Percentiles rank a stretch among this genome's conserved stretches.
These are phyloP conservation scores for Pyrenochaeta sp. DNA, from an alignment of 2,329 filamentous ascomycete genomes.

Conservation along the genomic window DNA sequence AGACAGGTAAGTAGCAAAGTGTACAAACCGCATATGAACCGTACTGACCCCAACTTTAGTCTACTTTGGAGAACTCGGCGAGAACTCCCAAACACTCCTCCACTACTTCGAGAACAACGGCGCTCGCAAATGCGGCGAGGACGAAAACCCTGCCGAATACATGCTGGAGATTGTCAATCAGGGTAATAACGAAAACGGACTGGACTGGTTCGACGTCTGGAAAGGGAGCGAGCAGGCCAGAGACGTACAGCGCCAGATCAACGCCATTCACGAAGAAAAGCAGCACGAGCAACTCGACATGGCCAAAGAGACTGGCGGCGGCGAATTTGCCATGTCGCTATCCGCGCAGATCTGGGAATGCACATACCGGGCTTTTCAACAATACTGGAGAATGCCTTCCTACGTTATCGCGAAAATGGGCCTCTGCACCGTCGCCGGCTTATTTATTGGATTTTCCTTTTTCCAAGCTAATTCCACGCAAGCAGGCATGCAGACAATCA, in stretches of 20 bases:
- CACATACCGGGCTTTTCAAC: constrained; percentile 54
- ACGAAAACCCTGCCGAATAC: constrained; percentile 79
- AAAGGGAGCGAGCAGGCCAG: constrained; percentile 30
- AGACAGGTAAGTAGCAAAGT: constrained; percentile 31
- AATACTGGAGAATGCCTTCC: constrained; percentile 56
- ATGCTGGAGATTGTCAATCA: constrained; percentile 66
- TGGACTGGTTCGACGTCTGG: constrained; percentile 56
- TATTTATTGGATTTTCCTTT: constrained; percentile 55
- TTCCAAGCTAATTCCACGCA: constrained; percentile 47
- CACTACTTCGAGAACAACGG: constrained; percentile 70
- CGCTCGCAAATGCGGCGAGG: constrained; percentile 64
- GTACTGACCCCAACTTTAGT: constrained; percentile 21
- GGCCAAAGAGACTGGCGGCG: constrained; percentile 44
- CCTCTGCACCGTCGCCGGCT: constrained; percentile 34
- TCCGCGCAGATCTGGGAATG: constrained; percentile 44
- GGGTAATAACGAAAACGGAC: constrained; percentile 37
- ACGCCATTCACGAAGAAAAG: constrained; percentile 51
- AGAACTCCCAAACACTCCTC: constrained; percentile 52
- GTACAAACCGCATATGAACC: too few species aligned
- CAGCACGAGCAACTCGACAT: constrained; percentile 34
- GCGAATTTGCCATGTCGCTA: constrained; percentile 57
- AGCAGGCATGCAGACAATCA: constrained; percentile 56
- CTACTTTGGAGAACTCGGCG: constrained; percentile 59
- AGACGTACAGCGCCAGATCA: constrained; percentile 49
- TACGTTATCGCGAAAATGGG: constrained; percentile 51